Percentiles rank a stretch among this genome's conserved stretches.
Evolutionary conservation across 768 basidiomycete genomes (phyloP).

Genomic region (Coprinellus micaceus): DNA sequence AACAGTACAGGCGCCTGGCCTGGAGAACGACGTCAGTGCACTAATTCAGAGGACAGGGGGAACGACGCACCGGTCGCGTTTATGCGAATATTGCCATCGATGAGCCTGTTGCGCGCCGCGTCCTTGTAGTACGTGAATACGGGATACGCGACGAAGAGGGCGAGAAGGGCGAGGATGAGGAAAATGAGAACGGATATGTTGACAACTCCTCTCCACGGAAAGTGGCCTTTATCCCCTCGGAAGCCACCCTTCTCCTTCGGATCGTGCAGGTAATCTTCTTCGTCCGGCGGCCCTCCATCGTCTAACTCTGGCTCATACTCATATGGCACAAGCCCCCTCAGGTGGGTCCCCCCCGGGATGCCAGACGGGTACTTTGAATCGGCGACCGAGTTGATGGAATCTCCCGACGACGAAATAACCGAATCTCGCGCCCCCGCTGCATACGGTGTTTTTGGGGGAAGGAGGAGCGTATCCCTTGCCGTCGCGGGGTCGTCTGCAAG

Average conservation of each 20-base stretch:
- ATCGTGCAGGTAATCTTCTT: constrained; percentile 77
- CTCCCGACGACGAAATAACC: constrained; percentile 31
- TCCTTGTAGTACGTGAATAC: constrained; percentile 50
- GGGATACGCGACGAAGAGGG: constrained; percentile 82
- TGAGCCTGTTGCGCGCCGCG: constrained; percentile 34
- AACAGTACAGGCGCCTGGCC: constrained; percentile 63
- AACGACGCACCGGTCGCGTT: constrained; percentile 44
- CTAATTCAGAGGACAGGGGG: not conserved
- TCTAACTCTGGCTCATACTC: constrained; percentile 66
- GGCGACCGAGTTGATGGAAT: constrained; percentile 49
- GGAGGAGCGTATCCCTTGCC: constrained; percentile 22
- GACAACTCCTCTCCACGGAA: constrained; percentile 46
- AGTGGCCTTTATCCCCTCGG: constrained; percentile 23
- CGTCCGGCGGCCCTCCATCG: constrained; percentile 52
- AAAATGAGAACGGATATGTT: constrained; percentile 70
- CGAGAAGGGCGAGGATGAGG: constrained; percentile 58
- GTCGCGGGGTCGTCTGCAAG: constrained; percentile 39
- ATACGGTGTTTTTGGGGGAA: constrained; percentile 26
- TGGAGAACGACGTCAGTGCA: constrained; percentile 13
- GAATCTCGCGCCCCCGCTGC: constrained; percentile 26
- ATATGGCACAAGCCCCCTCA: constrained; percentile 56
- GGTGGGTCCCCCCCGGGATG: constrained; percentile 11
- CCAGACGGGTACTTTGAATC: constrained; percentile 66
- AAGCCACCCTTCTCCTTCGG: constrained; percentile 34
- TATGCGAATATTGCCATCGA: constrained; percentile 61